These are phyloP conservation scores for Penicillium flavigenum DNA, from an alignment of 495 filamentous ascomycete species.

Conservation along the genomic window DNA sequence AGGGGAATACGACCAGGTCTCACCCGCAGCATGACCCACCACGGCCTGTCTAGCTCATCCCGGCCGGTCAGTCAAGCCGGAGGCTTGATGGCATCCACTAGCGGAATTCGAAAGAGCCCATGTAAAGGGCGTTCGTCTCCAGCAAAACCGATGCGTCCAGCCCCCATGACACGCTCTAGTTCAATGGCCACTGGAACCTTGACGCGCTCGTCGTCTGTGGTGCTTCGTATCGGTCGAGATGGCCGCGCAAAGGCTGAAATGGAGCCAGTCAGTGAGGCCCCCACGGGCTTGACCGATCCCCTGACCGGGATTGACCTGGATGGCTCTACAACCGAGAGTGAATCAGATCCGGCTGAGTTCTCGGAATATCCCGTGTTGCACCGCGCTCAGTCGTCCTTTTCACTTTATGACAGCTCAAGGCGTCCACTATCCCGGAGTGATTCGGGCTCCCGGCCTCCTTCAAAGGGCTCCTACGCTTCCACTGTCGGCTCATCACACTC, in stretches of 20 bases:
- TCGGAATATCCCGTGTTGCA: conserved; percentile 65
- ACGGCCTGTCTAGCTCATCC: conserved; percentile 31
- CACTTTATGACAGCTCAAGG: conserved; percentile 53
- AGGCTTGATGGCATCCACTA: conserved; percentile 36
- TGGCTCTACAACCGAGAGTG: conserved; percentile 49
- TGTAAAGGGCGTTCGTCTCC: conserved; percentile 47
- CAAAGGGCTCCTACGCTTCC: conserved; percentile 52
- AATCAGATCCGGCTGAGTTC: conserved; percentile 59
- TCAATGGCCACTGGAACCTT: conserved; percentile 35
- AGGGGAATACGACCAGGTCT: conserved; percentile 52
- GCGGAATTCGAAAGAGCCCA: conserved; percentile 46
- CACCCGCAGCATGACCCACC: conserved; percentile 58
- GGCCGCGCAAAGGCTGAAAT: conserved; percentile 72
- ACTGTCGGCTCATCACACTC: conserved; percentile 45
- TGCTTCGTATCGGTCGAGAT: conserved; percentile 68
- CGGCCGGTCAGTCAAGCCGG: conserved; percentile 34
- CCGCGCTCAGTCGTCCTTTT: conserved; percentile 63
- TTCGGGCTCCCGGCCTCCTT: conserved; percentile 51
- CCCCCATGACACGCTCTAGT: conserved; percentile 31
- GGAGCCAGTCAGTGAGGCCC: conserved; percentile 51
- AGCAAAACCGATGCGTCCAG: conserved; percentile 35
- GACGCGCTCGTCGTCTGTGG: conserved; percentile 50
- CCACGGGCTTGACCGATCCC: conserved; percentile 43
- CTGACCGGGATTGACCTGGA: conserved; percentile 47
- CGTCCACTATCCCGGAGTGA: conserved; percentile 53